Conservation (phyloP, 1,139 yeast species). For the Geotrichum australiense region DNA sequence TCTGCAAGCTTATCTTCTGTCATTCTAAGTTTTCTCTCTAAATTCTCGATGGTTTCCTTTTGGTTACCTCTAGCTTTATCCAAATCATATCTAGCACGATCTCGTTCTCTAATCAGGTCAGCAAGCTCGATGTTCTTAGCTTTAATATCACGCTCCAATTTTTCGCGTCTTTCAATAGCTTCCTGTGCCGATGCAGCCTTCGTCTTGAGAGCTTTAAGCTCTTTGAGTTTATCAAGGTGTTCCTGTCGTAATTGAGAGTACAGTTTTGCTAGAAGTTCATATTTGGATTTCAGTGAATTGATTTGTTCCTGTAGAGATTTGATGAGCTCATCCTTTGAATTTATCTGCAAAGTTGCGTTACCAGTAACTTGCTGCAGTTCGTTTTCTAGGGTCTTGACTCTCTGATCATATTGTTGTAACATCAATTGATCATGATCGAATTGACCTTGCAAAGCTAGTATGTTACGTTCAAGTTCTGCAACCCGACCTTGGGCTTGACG, state of each 20-base stretch:
- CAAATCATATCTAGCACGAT: conserved; percentile 75
- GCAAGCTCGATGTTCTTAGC: conserved; percentile 84
- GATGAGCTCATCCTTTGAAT: conserved; percentile 70
- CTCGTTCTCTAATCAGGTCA: conserved; percentile 83
- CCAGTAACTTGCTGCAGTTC: conserved; percentile 59
- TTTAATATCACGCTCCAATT: conserved; percentile 74
- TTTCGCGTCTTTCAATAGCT: conserved; percentile 77
- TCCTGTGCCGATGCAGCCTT: conserved; percentile 92
- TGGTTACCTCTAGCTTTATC: conserved; percentile 65
- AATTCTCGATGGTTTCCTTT: conserved; percentile 58
- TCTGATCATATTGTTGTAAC: conserved; percentile 78
- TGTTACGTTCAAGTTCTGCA: conserved; percentile 75
- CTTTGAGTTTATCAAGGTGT: conserved; percentile 71
- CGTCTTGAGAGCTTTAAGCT: conserved; percentile 78
- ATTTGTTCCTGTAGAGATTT: conserved; percentile 68
- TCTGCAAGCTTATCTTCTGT: conserved; percentile 55
- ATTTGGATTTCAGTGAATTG: conserved; percentile 73
- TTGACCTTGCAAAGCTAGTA: conserved; percentile 68
- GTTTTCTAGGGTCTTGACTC: conserved; percentile 75
- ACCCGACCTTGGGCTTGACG: conserved; percentile 74
- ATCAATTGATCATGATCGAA: conserved; percentile 81
- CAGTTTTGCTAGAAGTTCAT: conserved; percentile 81
- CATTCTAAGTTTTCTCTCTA: conserved; percentile 61
- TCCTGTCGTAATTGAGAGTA: conserved; percentile 91
- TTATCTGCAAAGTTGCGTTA: conserved; percentile 67